Evolutionary conservation across 2,329 filamentous ascomycete species (phyloP), one percentile per base, ranked within the genome.

Genomic region (Sporothrix luriei): DNA sequence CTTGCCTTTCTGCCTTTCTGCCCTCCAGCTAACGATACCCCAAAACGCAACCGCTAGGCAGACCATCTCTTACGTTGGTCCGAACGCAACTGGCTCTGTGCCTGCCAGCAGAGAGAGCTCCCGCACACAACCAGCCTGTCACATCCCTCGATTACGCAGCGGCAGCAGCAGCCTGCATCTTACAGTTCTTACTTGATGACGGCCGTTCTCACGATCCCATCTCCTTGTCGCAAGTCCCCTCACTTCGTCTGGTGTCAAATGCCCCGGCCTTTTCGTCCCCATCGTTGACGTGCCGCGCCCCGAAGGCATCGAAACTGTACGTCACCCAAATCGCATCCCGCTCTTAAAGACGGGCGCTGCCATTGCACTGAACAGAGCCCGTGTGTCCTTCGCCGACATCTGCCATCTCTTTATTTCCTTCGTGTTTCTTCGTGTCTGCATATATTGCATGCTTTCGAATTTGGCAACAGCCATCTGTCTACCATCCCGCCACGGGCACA

Each of bases 271-370:
- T 43, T 46, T 62, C 19, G 21, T 13, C 3, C 55, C 9, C 29
- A 40, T 61, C 24, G 24, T 26, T n/a, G 13, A 24, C 52, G 48
- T 57, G 49, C 65, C 26, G 61, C 61, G 40, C 24, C 38, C 48
- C 33, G 21, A 68, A 71, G 71, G 68, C 70, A 70, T 71, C 69
- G 52, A 61, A 43, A 26, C 43, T 65, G 65, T 72, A 72, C 71
- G 71, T 72, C 69, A 71, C 52, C 69, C 46, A 33, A 38, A 13
- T 1, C 51, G 19, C 52, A 54, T 29, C 33, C 59, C 21, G 59
- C 48, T 29, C 33, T 26, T 62, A 48, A 62, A 46, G 40, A 16
- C 59, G 21, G 43, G 33, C 33, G 4, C 24, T 19, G 21, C 40
- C 59, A 19, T 51, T 29, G 40, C 49, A 43, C 43, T 43, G 55